Evolutionary conservation across 352 stramenopile species (phyloP).

Genomic region (Pythium plurisporium): DNA sequence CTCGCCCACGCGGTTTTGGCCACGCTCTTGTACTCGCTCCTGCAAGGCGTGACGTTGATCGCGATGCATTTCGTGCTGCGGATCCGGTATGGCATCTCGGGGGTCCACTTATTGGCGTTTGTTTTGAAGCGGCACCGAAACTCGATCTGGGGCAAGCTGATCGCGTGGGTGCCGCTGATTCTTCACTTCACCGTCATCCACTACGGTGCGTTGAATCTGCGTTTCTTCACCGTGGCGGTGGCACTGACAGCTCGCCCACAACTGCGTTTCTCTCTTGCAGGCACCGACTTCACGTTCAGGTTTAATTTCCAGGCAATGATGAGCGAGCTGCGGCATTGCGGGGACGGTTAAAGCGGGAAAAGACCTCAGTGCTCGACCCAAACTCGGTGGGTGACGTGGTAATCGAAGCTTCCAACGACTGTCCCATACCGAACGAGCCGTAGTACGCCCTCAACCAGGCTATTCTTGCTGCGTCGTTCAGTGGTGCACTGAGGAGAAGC

Average conservation of each 20-base stretch:
- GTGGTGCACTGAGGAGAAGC: too few species aligned
- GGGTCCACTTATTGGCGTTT: neutral
- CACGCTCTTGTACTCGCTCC: neutral
- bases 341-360: neutral
- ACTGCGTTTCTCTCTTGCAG: neutral
- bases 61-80: neutral
- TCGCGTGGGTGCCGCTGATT: neutral
- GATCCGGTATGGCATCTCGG: neutral
- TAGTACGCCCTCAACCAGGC: too few species aligned
- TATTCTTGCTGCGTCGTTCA: too few species aligned
- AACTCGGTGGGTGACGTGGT: too few species aligned
- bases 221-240: too few species aligned
- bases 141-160: neutral
- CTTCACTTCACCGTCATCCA: neutral
- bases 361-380: neutral
- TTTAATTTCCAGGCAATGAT: neutral
- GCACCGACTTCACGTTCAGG: neutral
- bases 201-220: neutral
- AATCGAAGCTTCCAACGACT: too few species aligned
- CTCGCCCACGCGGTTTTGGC: neutral
- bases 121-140: neutral
- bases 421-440: too few species aligned
- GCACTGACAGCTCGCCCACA: too few species aligned
- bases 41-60: neutral
- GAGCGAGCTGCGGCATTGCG: neutral